A percentile compares a stretch with the other conserved stretches of the same genome.
Evolutionary conservation across 176 grass and related monocot genomes (phyloP).

Genomic region (Saccharum spontaneum): DNA sequence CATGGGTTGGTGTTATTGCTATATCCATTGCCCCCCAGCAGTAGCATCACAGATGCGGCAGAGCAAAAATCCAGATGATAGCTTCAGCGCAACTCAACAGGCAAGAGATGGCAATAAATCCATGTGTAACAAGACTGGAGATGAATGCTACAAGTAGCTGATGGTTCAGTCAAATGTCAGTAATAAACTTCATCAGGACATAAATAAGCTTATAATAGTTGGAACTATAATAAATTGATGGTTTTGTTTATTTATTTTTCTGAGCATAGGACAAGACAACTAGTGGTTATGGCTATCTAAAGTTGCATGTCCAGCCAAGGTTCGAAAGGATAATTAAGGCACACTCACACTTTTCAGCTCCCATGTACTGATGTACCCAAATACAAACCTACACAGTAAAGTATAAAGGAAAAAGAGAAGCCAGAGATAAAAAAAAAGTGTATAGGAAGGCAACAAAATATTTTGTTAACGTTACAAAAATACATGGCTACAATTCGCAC

Average conservation of each 20-base stretch:
- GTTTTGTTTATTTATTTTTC: not conserved
- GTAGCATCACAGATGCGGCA: not conserved
- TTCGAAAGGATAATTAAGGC: not conserved
- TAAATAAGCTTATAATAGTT: not conserved
- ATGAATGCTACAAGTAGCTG: constrained; percentile 22
- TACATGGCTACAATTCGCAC: not conserved
- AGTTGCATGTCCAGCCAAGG: constrained; percentile 5
- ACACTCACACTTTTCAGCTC: not conserved
- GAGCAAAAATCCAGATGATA: constrained; percentile 12
- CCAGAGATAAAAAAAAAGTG: not conserved
- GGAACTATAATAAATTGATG: not conserved
- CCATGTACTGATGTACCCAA: not conserved
- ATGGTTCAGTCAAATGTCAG: constrained; percentile 26
- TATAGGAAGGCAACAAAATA: not conserved
- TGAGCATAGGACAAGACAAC: not conserved
- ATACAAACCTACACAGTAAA: not conserved
- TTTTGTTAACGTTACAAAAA: not conserved
- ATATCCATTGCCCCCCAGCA: constrained; percentile 1
- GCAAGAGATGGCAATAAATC: constrained; percentile 23
- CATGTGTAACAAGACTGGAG: not conserved
- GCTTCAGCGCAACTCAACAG: not conserved
- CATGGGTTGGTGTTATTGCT: not conserved
- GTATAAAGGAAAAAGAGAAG: not conserved
- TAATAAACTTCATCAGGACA: constrained; percentile 9
- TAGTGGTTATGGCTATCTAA: not conserved